These are phyloP conservation scores for Penicillium sp. DNA, from an alignment of 2,329 filamentous ascomycete genomes.

Conservation along the genomic window DNA sequence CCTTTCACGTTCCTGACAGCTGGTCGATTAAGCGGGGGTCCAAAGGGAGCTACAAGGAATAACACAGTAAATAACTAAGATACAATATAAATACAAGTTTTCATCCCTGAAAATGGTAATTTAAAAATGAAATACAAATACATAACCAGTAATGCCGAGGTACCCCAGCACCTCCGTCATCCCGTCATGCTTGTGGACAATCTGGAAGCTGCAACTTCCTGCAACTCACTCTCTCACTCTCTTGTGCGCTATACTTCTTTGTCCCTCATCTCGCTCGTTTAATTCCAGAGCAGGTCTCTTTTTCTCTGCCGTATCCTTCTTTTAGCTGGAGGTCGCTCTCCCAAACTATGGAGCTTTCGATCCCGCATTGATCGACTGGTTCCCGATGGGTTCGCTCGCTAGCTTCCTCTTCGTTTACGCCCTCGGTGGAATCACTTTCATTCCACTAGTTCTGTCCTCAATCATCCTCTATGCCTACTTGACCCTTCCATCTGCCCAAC, in stretches of 20 bases:
- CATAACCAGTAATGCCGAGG: conserved; percentile 3
- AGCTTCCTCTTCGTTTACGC: conserved; percentile 73
- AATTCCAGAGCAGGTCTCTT: conserved; percentile 18
- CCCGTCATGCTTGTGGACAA: conserved; percentile 4
- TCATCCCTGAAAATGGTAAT: rapidly evolving
- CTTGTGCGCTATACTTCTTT: conserved; percentile 2
- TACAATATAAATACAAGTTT: background rate
- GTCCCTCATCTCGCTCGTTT: conserved; percentile 6
- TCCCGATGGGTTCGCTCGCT: conserved; percentile 45
- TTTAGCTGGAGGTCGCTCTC: conserved; percentile 3
- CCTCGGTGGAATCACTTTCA: conserved; percentile 81
- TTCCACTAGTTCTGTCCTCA: conserved; percentile 66
- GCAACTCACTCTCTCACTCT: conserved; percentile 8
- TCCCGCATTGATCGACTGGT: conserved; percentile 28
- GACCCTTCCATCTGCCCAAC: conserved; percentile 54
- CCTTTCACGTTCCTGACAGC: conserved; percentile 18
- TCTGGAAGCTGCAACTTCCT: conserved; percentile 15
- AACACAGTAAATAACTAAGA: background rate
- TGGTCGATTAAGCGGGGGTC: conserved; percentile 23
- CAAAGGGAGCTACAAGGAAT: background rate
- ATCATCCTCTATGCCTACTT: conserved; percentile 67
- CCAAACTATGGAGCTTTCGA: conserved; percentile 33
- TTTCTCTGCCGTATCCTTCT: background rate
- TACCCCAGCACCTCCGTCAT: conserved; percentile 15
- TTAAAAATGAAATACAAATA: background rate